Evolutionary conservation across 768 basidiomycete species (phyloP).

Genomic region (Leccinum longicurvipes): DNA sequence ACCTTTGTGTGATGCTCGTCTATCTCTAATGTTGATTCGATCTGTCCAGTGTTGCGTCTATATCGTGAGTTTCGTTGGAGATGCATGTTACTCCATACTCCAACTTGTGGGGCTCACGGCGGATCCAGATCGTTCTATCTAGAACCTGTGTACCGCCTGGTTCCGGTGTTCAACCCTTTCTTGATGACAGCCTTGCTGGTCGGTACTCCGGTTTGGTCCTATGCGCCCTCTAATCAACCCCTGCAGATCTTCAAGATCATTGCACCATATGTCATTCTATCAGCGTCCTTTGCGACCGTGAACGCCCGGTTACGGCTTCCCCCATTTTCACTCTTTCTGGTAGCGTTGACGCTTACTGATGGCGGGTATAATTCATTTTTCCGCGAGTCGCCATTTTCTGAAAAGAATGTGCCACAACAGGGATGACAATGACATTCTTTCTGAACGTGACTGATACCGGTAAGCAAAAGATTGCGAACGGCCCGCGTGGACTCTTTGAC

Average conservation of each 20-base stretch:
- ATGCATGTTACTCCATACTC: neutral
- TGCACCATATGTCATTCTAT: conserved; percentile 74
- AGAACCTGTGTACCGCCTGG: conserved; percentile 82
- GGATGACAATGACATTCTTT: conserved; percentile 83
- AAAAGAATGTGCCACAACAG: conserved; percentile 31
- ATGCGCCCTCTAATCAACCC: neutral
- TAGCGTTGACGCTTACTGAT: conserved; percentile 58
- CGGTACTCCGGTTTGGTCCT: conserved; percentile 11
- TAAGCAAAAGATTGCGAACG: conserved; percentile 25
- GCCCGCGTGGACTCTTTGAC: neutral
- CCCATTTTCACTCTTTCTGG: conserved; percentile 76
- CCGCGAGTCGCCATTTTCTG: neutral
- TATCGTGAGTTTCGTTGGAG: conserved; percentile 52
- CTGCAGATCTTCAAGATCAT: conserved; percentile 77
- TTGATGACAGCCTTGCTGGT: conserved; percentile 75
- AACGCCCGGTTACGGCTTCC: conserved; percentile 67
- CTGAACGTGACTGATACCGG: conserved; percentile 79
- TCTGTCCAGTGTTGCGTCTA: conserved; percentile 70
- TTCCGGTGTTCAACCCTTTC: conserved; percentile 84
- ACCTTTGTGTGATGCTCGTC: neutral
- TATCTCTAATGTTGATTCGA: neutral
- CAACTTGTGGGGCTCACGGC: neutral
- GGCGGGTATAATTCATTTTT: conserved; percentile 5
- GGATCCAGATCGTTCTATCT: conserved; percentile 70
- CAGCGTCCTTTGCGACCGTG: conserved; percentile 63